Base-by-base conservation (phyloP, 768 basidiomycete genomes). In the Mrakia hoshinonis region DNA sequence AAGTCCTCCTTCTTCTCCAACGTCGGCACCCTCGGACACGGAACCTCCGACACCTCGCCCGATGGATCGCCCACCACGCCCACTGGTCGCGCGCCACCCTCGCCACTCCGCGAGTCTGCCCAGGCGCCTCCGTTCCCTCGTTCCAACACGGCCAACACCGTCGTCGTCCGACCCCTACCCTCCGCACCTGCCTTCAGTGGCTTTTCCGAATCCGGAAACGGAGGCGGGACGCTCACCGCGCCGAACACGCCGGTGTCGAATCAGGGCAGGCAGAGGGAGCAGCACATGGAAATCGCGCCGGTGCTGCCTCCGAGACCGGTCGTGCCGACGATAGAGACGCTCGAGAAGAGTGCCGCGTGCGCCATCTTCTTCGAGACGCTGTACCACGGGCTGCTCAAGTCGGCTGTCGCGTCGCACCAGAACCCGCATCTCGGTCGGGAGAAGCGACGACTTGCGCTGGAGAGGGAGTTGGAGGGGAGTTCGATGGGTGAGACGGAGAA, bases 341-440 rank as follows among this genome's bases (percentile, higher is more conserved):
- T 97, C 77, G 94, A 99, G 80, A 93, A 90, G 79, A 91, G 93
- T 64, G 91, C 92, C 71, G 88, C 93, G 43, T 87, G 90, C 49
- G 87, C 90, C 78, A 91, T 97, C 81, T 96, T 87, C 84, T 96
- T 98, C 63, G 68, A 80, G 68, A 79, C 79, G 31, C 77, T 76
- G 71, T 80, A 80, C 68, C 78, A 79, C 68, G 76, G 77, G 38
- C 69, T 80, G 1, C 76, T 80, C 38, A 76, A 77, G 64, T 74
- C 76, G 0, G 68, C 75, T 15, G n/a, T n/a, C n/a, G 72, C 68
- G 34, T 75, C 71, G 26, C 80, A 65, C 54, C 91, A 91, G 83
- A 92, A 90, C 77, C 83, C 88, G 38, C 85, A 89, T 38, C 86
- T 90, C 62, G 89, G 89, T 72, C 85, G 95, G 39, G 92, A 95